A percentile compares a stretch with the other conserved stretches of the same genome.
Conservation (phyloP, 805 yeast species). For the Hyphopichia homilentoma region DNA sequence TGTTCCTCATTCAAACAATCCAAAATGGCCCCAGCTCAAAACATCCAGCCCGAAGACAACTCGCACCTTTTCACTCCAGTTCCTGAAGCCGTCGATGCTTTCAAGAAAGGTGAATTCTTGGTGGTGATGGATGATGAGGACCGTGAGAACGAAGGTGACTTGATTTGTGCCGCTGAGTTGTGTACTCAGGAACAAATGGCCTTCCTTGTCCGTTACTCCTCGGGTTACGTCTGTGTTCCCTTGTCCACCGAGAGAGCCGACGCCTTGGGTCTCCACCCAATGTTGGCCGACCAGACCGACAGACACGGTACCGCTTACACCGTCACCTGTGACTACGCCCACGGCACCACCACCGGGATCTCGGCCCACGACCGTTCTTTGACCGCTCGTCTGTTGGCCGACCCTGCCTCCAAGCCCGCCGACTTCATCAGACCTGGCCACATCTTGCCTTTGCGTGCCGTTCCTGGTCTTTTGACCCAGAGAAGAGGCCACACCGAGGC, state of each 20-base stretch:
- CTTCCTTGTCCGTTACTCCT: conserved; percentile 78
- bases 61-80: conserved; percentile 48
- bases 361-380: conserved; percentile 91
- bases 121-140: conserved; percentile 96
- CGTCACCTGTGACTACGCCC: conserved; percentile 78
- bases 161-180: conserved; percentile 85
- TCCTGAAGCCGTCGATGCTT: conserved; percentile 70
- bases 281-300: conserved; percentile 64
- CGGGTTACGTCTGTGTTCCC: conserved; percentile 95
- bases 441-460: conserved; percentile 87
- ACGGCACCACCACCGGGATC: conserved; percentile 95
- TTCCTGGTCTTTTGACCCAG: conserved; percentile 70
- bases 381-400: conserved; percentile 72
- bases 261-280: conserved; percentile 69
- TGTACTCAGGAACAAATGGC: conserved; percentile 88
- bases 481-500: conserved; percentile 99
- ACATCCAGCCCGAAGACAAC: no score
- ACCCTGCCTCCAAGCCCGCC: conserved; percentile 47
- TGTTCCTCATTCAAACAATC: no score
- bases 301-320: conserved; percentile 98
- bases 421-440: conserved; percentile 94
- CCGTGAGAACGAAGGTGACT: conserved; percentile 97
- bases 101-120: conserved; percentile 73
- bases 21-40: no score
- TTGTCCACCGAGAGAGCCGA: conserved; percentile 76